phyloP scores from a whole-genome alignment of 2,329 filamentous ascomycete species.

The Xylariaceae sp. region DNA sequence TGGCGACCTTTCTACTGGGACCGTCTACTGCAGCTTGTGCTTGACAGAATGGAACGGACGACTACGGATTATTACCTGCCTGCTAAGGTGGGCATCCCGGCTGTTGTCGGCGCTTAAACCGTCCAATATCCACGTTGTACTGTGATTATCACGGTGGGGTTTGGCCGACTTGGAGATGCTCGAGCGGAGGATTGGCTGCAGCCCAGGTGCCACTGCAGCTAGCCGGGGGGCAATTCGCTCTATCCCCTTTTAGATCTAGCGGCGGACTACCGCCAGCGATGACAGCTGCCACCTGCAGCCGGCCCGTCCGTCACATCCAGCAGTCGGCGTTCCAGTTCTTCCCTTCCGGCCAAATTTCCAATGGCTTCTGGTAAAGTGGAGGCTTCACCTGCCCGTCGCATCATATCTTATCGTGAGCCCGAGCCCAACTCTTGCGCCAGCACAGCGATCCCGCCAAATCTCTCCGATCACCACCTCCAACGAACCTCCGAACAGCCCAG shows the following conservation, averaged over 20 bases:
- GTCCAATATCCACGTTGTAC: constrained; percentile 25
- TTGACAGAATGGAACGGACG: not conserved
- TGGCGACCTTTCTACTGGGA: not conserved
- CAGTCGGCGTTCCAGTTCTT: constrained; percentile 19
- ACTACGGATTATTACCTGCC: too few species aligned
- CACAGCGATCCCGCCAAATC: not conserved
- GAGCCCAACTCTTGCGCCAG: not conserved
- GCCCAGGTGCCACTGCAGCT: not conserved
- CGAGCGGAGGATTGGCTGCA: not conserved
- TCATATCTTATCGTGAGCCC: not conserved
- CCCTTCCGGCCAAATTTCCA: constrained; percentile 25
- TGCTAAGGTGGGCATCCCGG: too few species aligned
- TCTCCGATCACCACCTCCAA: too few species aligned
- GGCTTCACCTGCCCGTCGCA: not conserved
- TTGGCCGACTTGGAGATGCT: constrained; percentile 1
- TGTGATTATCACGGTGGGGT: constrained; percentile 27
- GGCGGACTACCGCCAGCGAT: not conserved
- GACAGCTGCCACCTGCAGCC: not conserved
- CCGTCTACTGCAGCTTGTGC: not conserved
- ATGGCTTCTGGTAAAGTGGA: not conserved
- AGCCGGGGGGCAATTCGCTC: too few species aligned
- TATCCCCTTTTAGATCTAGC: too few species aligned
- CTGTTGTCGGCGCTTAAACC: constrained; percentile 27
- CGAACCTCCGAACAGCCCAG: too few species aligned
- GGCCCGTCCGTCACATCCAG: not conserved